Base-by-base conservation (phyloP, 257 asterid genomes). In the Salvia hispanica region DNA sequence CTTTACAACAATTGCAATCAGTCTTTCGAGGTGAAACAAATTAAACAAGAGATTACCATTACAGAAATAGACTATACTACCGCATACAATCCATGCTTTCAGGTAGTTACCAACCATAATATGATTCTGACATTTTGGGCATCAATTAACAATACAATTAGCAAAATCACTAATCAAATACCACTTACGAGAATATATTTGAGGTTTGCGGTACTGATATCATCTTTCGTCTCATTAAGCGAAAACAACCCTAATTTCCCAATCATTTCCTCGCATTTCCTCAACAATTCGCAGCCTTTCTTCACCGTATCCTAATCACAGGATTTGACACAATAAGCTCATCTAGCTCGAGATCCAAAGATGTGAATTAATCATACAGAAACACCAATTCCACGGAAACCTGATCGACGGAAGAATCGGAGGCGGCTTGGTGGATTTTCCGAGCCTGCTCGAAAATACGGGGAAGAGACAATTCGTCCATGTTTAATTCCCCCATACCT, bases 211-310 rank as follows among this genome's bases (percentile, higher is more conserved):
- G 99, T 86, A 83, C 90, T 91, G 70, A 94, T 85, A 52, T 94
- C 99, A 5, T 94, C 99, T 74, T 91, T 94, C 5, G 92, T 82
- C 82, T 91, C 99, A 60, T 94, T 94, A 2, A 81, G n/a, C 2
- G 97, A 90, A 72, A 93, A 93, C 33, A 93, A 71, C 61, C 99
- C 99, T 66, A 94, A 69, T 57, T 86, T 91, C 37, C 86, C 86
- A 7, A 87, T 72, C 96, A 91, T 94, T 6, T 88, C 95, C 78
- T 94, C 96, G 79, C 97, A 91, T 76, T 79, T 83, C 64, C 71
- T 69, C 87, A 87, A 73, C 69, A 80, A 16, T 44, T 86, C 88
- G 76, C 95, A 94, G 33, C 95, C 97, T 74, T 81, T 85, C 46
- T 66, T 84, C 72, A 88, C 74, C 6, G 80, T 64, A 6, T 83